phyloP scores from a whole-genome alignment of 1,284 basidiomycete genomes.

The Rhodotorula sp. region DNA sequence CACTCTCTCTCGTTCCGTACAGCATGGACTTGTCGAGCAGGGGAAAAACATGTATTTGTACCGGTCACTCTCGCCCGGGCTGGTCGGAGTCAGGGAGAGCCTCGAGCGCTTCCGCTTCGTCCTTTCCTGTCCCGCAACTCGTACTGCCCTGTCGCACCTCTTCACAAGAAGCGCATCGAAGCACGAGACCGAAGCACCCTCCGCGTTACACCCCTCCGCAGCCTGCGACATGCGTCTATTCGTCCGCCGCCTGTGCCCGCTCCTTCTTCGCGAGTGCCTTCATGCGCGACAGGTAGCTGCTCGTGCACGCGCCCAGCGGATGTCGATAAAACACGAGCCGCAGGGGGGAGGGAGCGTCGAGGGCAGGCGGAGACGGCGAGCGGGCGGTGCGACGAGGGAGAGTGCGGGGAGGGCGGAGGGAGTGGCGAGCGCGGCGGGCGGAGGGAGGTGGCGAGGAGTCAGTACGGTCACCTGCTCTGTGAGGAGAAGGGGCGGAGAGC shows the following conservation, averaged over 20 bases:
- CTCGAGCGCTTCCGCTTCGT: no score
- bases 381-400: not conserved
- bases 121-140: not conserved
- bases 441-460: not conserved
- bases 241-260: constrained; percentile 18
- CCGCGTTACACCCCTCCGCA: not conserved
- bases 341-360: not conserved
- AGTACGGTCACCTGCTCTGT: not conserved
- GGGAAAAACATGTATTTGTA: not conserved
- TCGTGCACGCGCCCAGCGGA: not conserved
- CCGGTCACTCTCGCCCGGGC: no score
- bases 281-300: constrained; percentile 44
- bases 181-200: not conserved
- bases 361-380: not conserved
- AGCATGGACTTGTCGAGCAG: no score
- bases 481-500: not conserved
- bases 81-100: no score
- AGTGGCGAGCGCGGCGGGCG: no score
- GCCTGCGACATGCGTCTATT: constrained; percentile 2
- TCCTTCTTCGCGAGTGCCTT: constrained; percentile 37
- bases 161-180: no score
- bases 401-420: not conserved
- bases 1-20: not conserved
- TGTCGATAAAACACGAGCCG: not conserved
- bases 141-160: no score